Evolutionary conservation across 495 filamentous ascomycete genomes (phyloP).

Genomic region (Neurospora sp.): DNA sequence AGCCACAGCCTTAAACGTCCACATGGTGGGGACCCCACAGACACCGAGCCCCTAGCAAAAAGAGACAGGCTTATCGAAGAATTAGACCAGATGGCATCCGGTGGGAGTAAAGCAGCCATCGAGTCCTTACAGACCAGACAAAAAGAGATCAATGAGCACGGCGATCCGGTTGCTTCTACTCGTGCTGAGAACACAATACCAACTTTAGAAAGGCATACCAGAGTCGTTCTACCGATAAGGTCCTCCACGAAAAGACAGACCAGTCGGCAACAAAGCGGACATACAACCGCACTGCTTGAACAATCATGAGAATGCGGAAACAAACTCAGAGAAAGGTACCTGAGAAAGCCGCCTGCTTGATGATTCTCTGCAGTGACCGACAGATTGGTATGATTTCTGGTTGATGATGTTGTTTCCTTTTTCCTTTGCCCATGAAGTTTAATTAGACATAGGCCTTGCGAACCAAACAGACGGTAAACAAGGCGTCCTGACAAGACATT

Average conservation of each 20-base stretch:
- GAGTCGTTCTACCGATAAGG: not conserved
- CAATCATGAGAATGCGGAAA: not conserved
- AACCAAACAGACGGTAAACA: not conserved
- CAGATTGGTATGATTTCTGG: not conserved
- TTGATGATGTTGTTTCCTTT: not conserved
- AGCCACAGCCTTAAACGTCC: constrained; percentile 14
- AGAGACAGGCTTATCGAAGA: constrained; percentile 21
- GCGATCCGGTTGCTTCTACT: not conserved
- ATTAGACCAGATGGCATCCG: constrained; percentile 8
- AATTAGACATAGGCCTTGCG: not conserved
- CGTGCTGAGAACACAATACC: not conserved
- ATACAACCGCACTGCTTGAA: not conserved
- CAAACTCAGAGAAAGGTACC: not conserved
- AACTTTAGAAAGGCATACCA: not conserved
- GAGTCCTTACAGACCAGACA: not conserved
- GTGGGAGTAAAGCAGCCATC: not conserved
- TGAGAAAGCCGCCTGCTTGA: not conserved
- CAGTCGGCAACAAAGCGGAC: not conserved
- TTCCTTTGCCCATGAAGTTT: not conserved
- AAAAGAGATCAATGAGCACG: not conserved
- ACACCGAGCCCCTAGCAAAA: constrained; percentile 15
- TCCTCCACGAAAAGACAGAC: not conserved
- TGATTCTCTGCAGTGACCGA: not conserved
- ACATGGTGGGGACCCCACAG: constrained; percentile 8
- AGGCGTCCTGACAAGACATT: not conserved